Percentiles rank a stretch among this genome's conserved stretches.
Evolutionary conservation across 805 yeast genomes (phyloP).

Genomic region (Saccharomycopsis synnaedendra): DNA sequence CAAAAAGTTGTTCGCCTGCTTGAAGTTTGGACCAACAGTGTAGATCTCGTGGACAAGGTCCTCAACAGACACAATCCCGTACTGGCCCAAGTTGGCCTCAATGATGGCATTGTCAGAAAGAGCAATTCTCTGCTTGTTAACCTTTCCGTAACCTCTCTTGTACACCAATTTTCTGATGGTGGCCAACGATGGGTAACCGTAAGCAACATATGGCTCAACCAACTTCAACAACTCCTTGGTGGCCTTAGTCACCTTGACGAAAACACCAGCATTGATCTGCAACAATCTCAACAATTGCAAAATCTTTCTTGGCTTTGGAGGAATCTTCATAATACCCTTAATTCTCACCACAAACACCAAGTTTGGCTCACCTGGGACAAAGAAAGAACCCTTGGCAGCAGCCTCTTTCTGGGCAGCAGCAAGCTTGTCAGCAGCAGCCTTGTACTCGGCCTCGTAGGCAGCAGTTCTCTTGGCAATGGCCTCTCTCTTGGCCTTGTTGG

Average conservation of each 20-base stretch:
- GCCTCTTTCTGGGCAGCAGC: conserved; percentile 86
- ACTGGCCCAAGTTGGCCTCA: conserved; percentile 82
- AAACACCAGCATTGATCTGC: conserved; percentile 92
- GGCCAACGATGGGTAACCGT: conserved; percentile 93
- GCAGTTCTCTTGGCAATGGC: conserved; percentile 89
- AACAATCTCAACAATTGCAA: conserved; percentile 85
- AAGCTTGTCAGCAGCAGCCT: conserved; percentile 81
- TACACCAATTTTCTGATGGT: conserved; percentile 86
- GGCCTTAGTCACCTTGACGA: conserved; percentile 92
- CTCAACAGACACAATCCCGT: conserved; percentile 85
- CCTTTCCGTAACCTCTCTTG: conserved; percentile 98
- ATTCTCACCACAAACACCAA: conserved; percentile 94
- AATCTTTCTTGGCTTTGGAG: conserved; percentile 99
- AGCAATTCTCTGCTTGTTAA: conserved; percentile 91
- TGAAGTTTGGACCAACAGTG: conserved; percentile 97
- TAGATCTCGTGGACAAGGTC: conserved; percentile 92
- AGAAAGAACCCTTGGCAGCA: conserved; percentile 87
- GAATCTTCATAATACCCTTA: conserved; percentile 98
- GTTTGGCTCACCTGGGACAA: conserved; percentile 90
- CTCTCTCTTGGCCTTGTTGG: conserved; percentile 46
- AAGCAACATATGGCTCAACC: conserved; percentile 94
- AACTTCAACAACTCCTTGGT: conserved; percentile 84
- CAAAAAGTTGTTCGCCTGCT: conserved; percentile 96
- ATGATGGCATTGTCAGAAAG: conserved; percentile 79
- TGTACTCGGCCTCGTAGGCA: conserved; percentile 92